Base-by-base conservation (phyloP, 2,329 filamentous ascomycete species). In the Metarhizium anisopliae region DNA sequence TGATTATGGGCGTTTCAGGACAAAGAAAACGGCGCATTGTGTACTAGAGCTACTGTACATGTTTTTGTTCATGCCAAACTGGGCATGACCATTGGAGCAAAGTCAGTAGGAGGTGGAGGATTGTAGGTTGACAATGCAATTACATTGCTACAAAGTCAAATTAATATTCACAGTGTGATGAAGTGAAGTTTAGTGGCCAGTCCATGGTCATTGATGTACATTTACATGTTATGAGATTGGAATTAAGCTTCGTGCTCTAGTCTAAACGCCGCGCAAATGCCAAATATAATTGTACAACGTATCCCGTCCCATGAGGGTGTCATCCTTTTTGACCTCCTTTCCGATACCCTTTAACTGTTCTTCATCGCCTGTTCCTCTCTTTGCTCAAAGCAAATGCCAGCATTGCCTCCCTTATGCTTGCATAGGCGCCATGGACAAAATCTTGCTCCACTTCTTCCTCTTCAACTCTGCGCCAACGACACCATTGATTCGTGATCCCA, bases 371-470 rank as follows among this genome's bases (percentile, higher is more conserved):
- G 4, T 3, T 4, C 25, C 25, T 25, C 25, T 13, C 38, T 40
- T 14, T 40, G 13, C 38, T 40, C 14, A 16, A 36, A 36, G 13
- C 2, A 13, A 36, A 8, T 36, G 35, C 35, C 35, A 13, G 3
- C 7, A 8, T 8, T 36, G 13, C 8, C 20, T 47, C n/a, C 20
- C 7, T 64, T 74, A 83, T 42, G 76, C 80, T 64, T 83, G 78
- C 74, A 81, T 79, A 25, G 94, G 93, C 55, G 94, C 94, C 80
- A 99, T 83, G 64, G 90, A 95, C 69, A 99, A 74, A 66, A 99
- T 97, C 83, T 97, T 99, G 66, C 91, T 95, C 94, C 94, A 99
- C 76, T 95, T 87, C 80, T 89, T 94, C 69, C 89, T 84, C 70
- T 89, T 85, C 71, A 99, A 74, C 77, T 99, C 94, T 35, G 85